phyloP scores from a whole-genome alignment of 495 filamentous ascomycete genomes.

The Bryoglossum gracile region DNA sequence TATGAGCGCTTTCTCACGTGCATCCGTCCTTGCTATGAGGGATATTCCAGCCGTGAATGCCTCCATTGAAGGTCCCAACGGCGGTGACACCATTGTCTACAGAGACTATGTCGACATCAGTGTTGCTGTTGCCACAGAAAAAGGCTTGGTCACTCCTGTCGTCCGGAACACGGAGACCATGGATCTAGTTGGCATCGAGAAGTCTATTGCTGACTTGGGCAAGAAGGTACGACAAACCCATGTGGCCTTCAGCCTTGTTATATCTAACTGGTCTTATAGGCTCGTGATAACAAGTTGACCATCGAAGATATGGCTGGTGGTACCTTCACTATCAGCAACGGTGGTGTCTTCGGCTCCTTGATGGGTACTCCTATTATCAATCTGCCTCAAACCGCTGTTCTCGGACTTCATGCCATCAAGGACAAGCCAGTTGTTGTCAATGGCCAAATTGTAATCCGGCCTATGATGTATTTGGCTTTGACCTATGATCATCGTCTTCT shows the following conservation, averaged over 20 bases:
- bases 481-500: conserved; percentile 96
- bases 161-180: conserved; percentile 87
- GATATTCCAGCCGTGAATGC: conserved; percentile 96
- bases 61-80: conserved; percentile 85
- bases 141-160: conserved; percentile 93
- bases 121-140: conserved; percentile 95
- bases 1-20: conserved; percentile 95
- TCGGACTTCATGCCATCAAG: conserved; percentile 98
- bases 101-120: conserved; percentile 97
- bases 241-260: neutral
- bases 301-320: conserved; percentile 99
- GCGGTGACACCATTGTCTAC: conserved; percentile 97
- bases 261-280: conserved; percentile 41
- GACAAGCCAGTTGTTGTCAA: conserved; percentile 84
- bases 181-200: conserved; percentile 85
- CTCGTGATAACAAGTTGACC: conserved; percentile 91
- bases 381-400: conserved; percentile 87
- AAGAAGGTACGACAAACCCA: conserved; percentile 62
- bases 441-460: conserved; percentile 87
- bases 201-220: conserved; percentile 84
- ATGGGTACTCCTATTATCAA: conserved; percentile 99
- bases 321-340: conserved; percentile 98
- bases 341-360: conserved; percentile 58
- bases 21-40: conserved; percentile 86
- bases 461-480: conserved; percentile 98